Evolutionary conservation across 2,329 filamentous ascomycete species (phyloP), one percentile per base, ranked within the genome.

Genomic region (Colletotrichum sp.): DNA sequence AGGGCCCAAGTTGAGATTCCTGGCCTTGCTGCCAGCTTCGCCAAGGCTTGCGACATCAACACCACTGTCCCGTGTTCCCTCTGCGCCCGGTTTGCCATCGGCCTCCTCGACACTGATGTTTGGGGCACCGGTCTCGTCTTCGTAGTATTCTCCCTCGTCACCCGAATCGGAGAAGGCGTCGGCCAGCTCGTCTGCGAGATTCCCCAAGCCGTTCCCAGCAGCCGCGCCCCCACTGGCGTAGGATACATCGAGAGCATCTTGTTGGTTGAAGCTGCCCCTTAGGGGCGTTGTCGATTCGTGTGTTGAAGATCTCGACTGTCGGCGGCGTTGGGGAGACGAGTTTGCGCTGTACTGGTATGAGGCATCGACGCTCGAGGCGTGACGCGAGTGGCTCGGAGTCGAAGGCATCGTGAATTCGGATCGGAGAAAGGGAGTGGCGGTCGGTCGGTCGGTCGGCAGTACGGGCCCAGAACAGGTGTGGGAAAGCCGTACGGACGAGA

Each of bases 151-250:
- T 24, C 89, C 90, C 52, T 92, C 92, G 55, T 91, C 92, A 72
- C 90, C 91, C 10, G 92, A 93, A 39, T 92, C 92, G 59, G 91
- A 92, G 83, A 94, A 92, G 6, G 93, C 92, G 81, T 94, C 94
- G 2, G 93, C 95, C 64, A 97, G 87, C 84, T 97, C 95, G 83
- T 96, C 95, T 3, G 95, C 95, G 65, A 97, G 84, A 79, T 95
- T 96, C 36, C 95, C 95, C 77, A 95, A 87, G 10, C 93, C 93
- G 77, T 91, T 91, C 66, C 85, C 86, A 4, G 83, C 82, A 28
- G 83, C 85, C 61, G 83, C 83, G 48, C 84, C 88, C 57, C 84
- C 86, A 74, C 84, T 83, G 64, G 89, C 86, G n/a, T 86, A 83
- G 73, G 84, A 84, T 68, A 90, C 82, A 70, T 89, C 87, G n/a